Evolutionary conservation across 2,329 filamentous ascomycete species (phyloP).

Genomic region (Diaporthe ampelina): DNA sequence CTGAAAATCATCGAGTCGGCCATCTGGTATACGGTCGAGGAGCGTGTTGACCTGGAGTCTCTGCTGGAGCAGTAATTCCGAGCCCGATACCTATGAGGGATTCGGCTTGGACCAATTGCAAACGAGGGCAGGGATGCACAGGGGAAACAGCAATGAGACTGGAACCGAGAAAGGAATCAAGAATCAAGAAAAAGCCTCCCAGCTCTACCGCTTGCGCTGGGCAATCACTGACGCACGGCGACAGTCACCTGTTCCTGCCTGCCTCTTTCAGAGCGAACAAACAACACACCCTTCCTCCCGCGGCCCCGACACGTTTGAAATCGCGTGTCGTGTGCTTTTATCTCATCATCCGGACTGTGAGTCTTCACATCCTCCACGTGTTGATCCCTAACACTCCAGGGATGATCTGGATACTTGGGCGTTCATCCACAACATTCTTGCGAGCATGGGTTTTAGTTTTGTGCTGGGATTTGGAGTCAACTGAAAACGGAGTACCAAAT

Average conservation of each 20-base stretch:
- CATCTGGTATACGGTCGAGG: constrained; percentile 72
- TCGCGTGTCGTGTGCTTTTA: constrained; percentile 4
- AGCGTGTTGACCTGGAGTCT: constrained; percentile 40
- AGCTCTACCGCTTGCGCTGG: constrained; percentile 24
- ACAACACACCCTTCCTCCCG: neutral
- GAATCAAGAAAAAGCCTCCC: neutral
- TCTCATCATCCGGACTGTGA: constrained; percentile 36
- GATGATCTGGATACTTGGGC: neutral
- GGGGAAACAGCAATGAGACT: neutral
- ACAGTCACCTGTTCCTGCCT: constrained; percentile 19
- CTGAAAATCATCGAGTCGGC: constrained; percentile 80
- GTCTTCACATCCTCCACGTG: constrained; percentile 39
- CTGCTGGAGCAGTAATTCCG: constrained; percentile 26
- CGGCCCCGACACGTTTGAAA: constrained; percentile 14
- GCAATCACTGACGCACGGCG: constrained; percentile 36
- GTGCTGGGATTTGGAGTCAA: neutral
- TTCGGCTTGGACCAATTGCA: neutral
- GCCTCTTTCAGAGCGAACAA: neutral
- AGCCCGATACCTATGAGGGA: neutral
- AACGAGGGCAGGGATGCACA: neutral
- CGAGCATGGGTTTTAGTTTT: neutral
- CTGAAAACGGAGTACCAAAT: constrained; percentile 13
- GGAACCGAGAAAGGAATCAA: neutral
- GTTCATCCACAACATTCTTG: neutral
- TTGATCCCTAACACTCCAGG: constrained; percentile 37